Conservation (phyloP, 2,329 filamentous ascomycete genomes). For the Hymenoscyphus fructigenus region DNA sequence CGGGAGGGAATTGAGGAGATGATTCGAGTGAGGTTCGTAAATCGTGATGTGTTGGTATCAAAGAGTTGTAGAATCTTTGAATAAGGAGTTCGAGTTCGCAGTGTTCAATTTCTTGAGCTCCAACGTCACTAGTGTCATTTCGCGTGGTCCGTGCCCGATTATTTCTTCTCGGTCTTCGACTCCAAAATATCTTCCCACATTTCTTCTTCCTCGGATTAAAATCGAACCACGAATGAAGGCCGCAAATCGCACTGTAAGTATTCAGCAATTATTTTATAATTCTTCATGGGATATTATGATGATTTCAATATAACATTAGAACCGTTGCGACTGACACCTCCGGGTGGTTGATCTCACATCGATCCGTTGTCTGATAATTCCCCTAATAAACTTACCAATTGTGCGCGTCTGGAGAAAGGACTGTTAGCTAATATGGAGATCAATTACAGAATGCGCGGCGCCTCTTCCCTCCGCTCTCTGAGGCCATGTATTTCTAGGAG, state of each 20-base stretch:
- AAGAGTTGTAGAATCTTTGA: not conserved
- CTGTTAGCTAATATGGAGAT: conserved; percentile 22
- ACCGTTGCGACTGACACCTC: conserved; percentile 59
- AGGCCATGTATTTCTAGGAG: conserved; percentile 53
- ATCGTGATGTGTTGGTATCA: not conserved
- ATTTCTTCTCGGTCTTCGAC: not conserved
- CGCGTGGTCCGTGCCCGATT: not conserved
- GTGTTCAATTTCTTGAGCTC: conserved; percentile 27
- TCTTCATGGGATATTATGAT: conserved; percentile 43
- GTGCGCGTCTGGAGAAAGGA: not conserved
- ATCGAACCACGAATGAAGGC: conserved; percentile 2
- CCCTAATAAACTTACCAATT: conserved; percentile 3
- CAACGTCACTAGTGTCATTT: conserved; percentile 21
- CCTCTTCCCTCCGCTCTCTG: conserved; percentile 49
- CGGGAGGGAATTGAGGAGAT: not conserved
- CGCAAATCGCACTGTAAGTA: conserved; percentile 21
- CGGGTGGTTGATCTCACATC: conserved; percentile 52
- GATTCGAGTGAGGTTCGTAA: not conserved
- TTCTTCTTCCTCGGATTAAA: not conserved
- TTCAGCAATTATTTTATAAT: not conserved
- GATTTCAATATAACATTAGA: conserved; percentile 52
- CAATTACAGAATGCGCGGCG: conserved; percentile 45
- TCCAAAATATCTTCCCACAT: conserved; percentile 1
- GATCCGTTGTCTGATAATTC: conserved; percentile 47
- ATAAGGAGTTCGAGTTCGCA: conserved; percentile 4